Percentiles rank a stretch among this genome's conserved stretches.
Evolutionary conservation across 116 monocot species (phyloP).

Genomic region (Dioscorea cayenensis): DNA sequence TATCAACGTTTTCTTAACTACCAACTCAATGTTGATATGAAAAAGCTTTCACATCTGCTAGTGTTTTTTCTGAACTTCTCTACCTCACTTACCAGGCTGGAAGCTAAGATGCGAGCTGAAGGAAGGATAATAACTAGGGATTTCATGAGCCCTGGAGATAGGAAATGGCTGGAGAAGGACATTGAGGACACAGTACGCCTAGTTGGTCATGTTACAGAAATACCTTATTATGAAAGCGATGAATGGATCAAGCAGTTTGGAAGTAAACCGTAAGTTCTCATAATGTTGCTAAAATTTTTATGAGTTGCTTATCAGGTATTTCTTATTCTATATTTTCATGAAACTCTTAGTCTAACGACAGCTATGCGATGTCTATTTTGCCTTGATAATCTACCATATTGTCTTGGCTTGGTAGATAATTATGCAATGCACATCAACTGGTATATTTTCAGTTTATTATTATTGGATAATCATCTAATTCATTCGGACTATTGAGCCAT

Average conservation of each 20-base stretch:
- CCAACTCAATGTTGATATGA: neutral
- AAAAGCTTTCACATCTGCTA: neutral
- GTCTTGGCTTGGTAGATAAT: neutral
- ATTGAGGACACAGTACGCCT: conserved; percentile 58
- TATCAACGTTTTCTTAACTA: neutral
- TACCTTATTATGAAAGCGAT: conserved; percentile 76
- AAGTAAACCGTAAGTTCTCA: conserved; percentile 60
- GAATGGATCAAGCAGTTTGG: conserved; percentile 66
- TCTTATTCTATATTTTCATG: too few species aligned
- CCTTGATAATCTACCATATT: too few species aligned
- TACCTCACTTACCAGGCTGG: conserved; percentile 43
- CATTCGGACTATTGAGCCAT: too few species aligned
- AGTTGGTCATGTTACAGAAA: conserved; percentile 30
- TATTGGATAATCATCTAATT: neutral
- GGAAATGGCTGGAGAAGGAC: conserved; percentile 80
- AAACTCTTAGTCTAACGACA: too few species aligned
- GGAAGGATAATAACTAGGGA: conserved; percentile 68
- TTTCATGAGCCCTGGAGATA: conserved; percentile 72
- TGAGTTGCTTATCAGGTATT: neutral
- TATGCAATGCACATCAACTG: neutral
- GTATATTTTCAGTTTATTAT: neutral
- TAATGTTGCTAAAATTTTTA: neutral
- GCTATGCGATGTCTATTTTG: too few species aligned
- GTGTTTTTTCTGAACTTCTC: conserved; percentile 6
- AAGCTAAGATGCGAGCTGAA: conserved; percentile 76